Percentiles rank a stretch among this genome's conserved stretches.
These are phyloP conservation scores for Penicillium macrosclerotiorum DNA, from an alignment of 495 filamentous ascomycete genomes.

Conservation along the genomic window DNA sequence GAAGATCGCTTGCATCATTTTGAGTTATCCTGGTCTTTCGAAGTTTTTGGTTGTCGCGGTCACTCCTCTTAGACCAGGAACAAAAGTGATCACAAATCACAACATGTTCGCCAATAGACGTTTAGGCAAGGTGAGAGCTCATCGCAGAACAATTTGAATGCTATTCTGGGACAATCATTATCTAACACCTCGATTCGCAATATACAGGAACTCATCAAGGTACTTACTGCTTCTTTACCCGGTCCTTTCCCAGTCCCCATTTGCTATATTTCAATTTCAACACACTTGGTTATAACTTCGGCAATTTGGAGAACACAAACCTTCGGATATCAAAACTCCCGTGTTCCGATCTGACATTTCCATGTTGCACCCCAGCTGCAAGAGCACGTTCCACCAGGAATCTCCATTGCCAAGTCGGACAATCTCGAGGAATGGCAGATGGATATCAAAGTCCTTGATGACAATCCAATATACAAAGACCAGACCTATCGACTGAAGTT, in stretches of 20 bases:
- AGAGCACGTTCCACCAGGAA: constrained; percentile 61
- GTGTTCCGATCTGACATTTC: background rate
- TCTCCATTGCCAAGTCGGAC: constrained; percentile 74
- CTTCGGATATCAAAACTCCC: background rate
- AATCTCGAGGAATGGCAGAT: constrained; percentile 88
- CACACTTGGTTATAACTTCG: background rate
- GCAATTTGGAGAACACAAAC: background rate
- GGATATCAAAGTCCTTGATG: constrained; percentile 87
- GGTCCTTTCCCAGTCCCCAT: background rate
- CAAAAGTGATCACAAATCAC: background rate
- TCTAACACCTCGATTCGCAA: constrained; percentile 5
- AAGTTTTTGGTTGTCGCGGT: background rate
- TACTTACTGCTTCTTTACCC: constrained; percentile 16
- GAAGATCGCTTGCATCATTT: too few relatives aligned
- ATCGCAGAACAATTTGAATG: too few relatives aligned
- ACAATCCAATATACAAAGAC: constrained; percentile 83
- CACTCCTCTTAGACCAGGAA: background rate
- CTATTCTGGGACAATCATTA: background rate
- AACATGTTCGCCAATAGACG: constrained; percentile 52
- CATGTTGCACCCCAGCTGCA: constrained; percentile 34
- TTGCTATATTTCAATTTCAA: background rate
- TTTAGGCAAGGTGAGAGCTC: constrained; percentile 42
- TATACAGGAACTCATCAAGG: constrained; percentile 42
- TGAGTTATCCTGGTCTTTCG: too few relatives aligned
- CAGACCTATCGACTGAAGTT: constrained; percentile 86